Base-by-base conservation (phyloP, 768 basidiomycete genomes). In the Psilocybe sp. region DNA sequence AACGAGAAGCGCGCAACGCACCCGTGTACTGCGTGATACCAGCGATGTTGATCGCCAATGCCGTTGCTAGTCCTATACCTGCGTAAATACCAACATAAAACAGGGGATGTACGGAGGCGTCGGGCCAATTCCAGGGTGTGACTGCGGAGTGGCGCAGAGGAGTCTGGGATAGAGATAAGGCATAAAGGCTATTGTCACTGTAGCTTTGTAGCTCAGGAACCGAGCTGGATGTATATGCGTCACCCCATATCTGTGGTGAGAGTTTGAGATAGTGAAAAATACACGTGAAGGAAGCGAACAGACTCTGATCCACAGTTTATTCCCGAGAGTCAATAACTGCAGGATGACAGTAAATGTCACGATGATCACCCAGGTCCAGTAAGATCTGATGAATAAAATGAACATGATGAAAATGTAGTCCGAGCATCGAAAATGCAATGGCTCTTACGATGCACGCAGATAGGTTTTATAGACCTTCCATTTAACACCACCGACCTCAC, bases 401-500 rank as follows among this genome's bases (percentile, higher is more conserved):
- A 19, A n/a, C n/a, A n/a, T n/a, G n/a, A n/a, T n/a, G n/a, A n/a
- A n/a, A n/a, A n/a, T n/a, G n/a, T n/a, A n/a, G n/a, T n/a, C n/a
- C n/a, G n/a, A n/a, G n/a, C n/a, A n/a, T n/a, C n/a, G n/a, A n/a
- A n/a, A n/a, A n/a, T n/a, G n/a, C n/a, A 19, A 34, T 28, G 3
- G 32, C 20, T 76, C 82, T 43, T 53, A 87, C 84, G 87, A 85
- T 14, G 83, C 86, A 62, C 81, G 75, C 50, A 92, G 61, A 59
- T 94, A 90, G 5, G 79, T 71, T 10, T 81, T 78, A 51, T 85
- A 85, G 28, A 85, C 74, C 1, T 69, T 66, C 87, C 89, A 92
- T 60, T 89, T 90, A 23, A 95, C 92, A 35, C 85, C 82, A 0
- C 92, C 93, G 2, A 77, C 76, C 54, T 89, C 88, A 38, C 91